A percentile compares a stretch with the other conserved stretches of the same genome.
These are phyloP conservation scores for Endoconidiophora polonica DNA, from an alignment of 2,329 filamentous ascomycete genomes.

Conservation along the genomic window DNA sequence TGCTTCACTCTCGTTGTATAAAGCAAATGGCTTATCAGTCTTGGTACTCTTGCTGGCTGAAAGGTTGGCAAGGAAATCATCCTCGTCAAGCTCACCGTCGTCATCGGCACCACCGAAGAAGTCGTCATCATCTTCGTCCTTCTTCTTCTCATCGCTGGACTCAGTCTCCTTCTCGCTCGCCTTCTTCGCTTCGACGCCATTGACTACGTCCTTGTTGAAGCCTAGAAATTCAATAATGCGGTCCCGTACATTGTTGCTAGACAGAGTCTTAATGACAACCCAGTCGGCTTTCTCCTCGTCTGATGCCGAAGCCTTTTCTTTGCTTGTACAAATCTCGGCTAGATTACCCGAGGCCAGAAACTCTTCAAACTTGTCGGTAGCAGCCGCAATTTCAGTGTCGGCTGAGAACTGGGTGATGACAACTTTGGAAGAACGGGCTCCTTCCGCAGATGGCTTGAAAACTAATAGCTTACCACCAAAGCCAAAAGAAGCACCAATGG, in stretches of 20 bases:
- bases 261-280: slow-evolving; percentile 77
- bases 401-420: slow-evolving; percentile 76
- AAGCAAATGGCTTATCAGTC: slow-evolving; percentile 84
- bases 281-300: slow-evolving; percentile 94
- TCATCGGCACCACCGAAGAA: slow-evolving; percentile 52
- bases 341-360: slow-evolving; percentile 66
- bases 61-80: slow-evolving; percentile 74
- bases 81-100: slow-evolving; percentile 49
- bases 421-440: slow-evolving; percentile 56
- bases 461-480: slow-evolving; percentile 86
- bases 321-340: slow-evolving; percentile 59
- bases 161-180: slow-evolving; percentile 20
- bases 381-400: slow-evolving; percentile 67
- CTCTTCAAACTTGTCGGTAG: slow-evolving; percentile 75
- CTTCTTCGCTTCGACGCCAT: slow-evolving; percentile 21
- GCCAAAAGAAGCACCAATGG: slow-evolving; percentile 75
- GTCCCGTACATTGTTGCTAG: slow-evolving; percentile 63
- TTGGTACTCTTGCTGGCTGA: slow-evolving; percentile 80
- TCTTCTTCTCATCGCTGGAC: slow-evolving; percentile 30
- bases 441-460: slow-evolving; percentile 42
- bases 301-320: slow-evolving; percentile 56
- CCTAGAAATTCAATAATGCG: slow-evolving; percentile 80
- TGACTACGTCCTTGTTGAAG: slow-evolving; percentile 42
- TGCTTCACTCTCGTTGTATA: slow-evolving; percentile 72
- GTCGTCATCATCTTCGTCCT: slow-evolving; percentile 47